Evolutionary conservation across 2,329 filamentous ascomycete genomes (phyloP), one percentile per base, ranked within the genome.

Genomic region (Fusarium sp.): DNA sequence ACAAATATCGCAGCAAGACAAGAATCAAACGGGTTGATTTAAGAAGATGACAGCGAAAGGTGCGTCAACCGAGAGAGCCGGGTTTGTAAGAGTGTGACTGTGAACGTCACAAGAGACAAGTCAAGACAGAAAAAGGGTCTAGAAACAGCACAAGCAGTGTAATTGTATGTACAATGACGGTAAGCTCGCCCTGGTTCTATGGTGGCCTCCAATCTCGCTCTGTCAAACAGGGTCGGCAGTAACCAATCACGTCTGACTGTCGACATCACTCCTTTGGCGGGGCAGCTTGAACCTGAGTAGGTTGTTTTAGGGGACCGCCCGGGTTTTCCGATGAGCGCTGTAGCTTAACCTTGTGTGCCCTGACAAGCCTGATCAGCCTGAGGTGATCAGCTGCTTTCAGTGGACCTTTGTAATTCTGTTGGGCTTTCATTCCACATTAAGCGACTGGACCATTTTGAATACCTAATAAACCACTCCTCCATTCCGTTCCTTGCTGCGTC

Each of bases 151-250:
- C 21, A 47, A 57, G 42, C 20, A 49, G 49, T 45, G 33, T 50
- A 43, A 43, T 52, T 53, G 49, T 33, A 69, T 69, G 67, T 65
- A 72, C 63, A 72, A 72, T 72, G 70, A 72, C 70, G 69, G 70
- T 39, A 71, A 71, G 57, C 70, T 69, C 64, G 37, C 29, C 60
- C 50, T 59, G 39, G 57, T 52, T 31, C 36, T 43, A 25, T 55
- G 47, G 49, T 55, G 41, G 47, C 64, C 49, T 51, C 58, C 61
- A 70, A 72, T 72, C 45, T 70, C 69, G 63, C 56, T 56, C 50
- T 48, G 58, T 39, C 59, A 40, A 42, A 17, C 53, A 41, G 33
- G 46, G 55, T 56, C 55, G 36, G 33, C 55, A 42, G 40, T 27
- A 25, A n/a, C 64, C 70, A 72, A 72, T 72, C 53, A 59, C 23